A percentile compares a stretch with the other conserved stretches of the same genome.
Conservation (phyloP, 345 rosid species). For the Salix purpurea region DNA sequence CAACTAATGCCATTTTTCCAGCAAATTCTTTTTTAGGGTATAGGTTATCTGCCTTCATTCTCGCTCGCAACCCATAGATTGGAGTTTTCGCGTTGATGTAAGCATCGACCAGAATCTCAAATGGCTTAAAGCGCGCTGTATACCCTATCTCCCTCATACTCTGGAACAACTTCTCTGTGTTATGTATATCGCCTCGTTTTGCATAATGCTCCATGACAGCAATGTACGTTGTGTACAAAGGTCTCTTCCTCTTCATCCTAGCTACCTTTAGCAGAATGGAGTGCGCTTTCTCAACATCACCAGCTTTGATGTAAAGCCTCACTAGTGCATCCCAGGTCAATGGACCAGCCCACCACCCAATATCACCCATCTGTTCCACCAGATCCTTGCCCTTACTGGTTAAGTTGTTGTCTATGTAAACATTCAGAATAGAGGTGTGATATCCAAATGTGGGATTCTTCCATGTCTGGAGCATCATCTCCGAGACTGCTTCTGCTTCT, state of each 20-base stretch:
- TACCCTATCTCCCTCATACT: conserved; percentile 8
- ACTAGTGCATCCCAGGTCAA: conserved; percentile 9
- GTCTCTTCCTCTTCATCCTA: background rate
- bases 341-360: background rate
- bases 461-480: conserved; percentile 9
- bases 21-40: conserved; percentile 50
- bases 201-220: conserved; percentile 16
- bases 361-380: conserved; percentile 8
- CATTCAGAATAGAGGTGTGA: conserved; percentile 3
- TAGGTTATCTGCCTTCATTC: conserved; percentile 72
- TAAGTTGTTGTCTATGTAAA: conserved; percentile 8
- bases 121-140: background rate
- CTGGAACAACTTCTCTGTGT: conserved; percentile 12
- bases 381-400: conserved; percentile 13
- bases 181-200: conserved; percentile 16
- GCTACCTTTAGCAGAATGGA: conserved; percentile 2
- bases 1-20: conserved; percentile 39
- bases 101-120: conserved; percentile 11
- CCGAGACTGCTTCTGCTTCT: conserved; percentile 19
- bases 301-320: conserved; percentile 16
- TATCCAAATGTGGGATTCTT: background rate
- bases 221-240: background rate
- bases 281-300: conserved; percentile 19
- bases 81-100: conserved; percentile 34
- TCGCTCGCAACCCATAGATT: conserved; percentile 70